Conservation (phyloP, 768 basidiomycete species). For the Mycena metata region DNA sequence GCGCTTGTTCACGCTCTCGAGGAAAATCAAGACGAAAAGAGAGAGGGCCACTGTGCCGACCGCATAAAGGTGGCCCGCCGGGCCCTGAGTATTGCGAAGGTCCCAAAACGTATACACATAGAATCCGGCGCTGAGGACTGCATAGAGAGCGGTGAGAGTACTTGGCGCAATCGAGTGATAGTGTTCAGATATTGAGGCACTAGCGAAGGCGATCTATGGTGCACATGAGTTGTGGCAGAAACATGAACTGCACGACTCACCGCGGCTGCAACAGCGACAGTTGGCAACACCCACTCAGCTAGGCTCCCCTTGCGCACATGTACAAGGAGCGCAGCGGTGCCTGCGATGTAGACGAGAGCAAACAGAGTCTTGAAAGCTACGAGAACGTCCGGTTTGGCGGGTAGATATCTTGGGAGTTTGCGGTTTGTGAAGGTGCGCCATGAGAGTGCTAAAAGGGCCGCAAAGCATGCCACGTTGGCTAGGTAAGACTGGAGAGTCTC, state of each 20-base stretch:
- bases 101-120: slow-evolving; percentile 8
- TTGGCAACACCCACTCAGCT: background rate
- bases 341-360: background rate
- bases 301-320: background rate
- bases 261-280: slow-evolving; percentile 8
- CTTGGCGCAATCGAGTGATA: slow-evolving; percentile 30
- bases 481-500: background rate
- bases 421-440: slow-evolving; percentile 2
- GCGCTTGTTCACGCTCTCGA: slow-evolving; percentile 28
- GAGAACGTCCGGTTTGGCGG: background rate
- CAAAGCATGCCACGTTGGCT: background rate
- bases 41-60: background rate
- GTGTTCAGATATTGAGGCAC: slow-evolving; percentile 20
- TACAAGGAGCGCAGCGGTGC: background rate
- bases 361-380: slow-evolving; percentile 7
- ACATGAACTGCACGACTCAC: background rate
- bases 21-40: slow-evolving; percentile 19
- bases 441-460: background rate
- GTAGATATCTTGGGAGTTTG: slow-evolving; percentile 7
- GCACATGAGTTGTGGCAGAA: background rate
- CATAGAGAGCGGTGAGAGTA: slow-evolving; percentile 14
- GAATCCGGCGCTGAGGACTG: slow-evolving; percentile 3
- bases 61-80: background rate
- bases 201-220: slow-evolving; percentile 8
- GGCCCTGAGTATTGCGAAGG: background rate